Evolutionary conservation across 257 asterid genomes (phyloP).

Genomic region (Knoxia roxburghii): DNA sequence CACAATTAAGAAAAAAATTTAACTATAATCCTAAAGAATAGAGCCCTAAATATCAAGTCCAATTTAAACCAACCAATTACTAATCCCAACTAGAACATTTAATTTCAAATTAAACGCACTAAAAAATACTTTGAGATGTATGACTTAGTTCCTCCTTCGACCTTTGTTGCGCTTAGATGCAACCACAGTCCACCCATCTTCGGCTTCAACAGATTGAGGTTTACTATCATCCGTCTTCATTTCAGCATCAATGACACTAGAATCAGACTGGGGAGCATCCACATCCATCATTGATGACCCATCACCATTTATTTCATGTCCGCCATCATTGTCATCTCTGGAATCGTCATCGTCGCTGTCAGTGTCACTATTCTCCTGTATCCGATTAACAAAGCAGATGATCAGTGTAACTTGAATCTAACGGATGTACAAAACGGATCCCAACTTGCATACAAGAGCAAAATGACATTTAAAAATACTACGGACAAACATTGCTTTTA

Average conservation of each 20-base stretch:
- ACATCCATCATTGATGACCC: conserved; percentile 42
- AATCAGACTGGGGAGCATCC: conserved; percentile 30
- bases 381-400: neutral
- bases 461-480: neutral
- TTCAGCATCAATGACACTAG: conserved; percentile 15
- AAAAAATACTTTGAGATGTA: no score
- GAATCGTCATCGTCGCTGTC: conserved; percentile 22
- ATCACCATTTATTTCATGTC: no score
- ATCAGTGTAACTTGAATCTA: neutral
- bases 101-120: no score
- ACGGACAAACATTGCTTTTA: no score
- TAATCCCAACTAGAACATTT: no score
- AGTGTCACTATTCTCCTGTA: conserved; percentile 10
- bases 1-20: no score
- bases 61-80: no score
- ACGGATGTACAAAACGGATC: no score
- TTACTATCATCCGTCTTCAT: conserved; percentile 13
- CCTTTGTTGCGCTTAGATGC: conserved; percentile 39
- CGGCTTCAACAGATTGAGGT: conserved; percentile 25
- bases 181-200: conserved; percentile 54
- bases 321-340: conserved; percentile 23
- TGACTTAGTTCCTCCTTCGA: conserved; percentile 25
- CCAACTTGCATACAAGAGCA: neutral
- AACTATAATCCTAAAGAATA: no score
- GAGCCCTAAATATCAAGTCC: no score